A percentile compares a stretch with the other conserved stretches of the same genome.
phyloP scores from a whole-genome alignment of 768 basidiomycete species.

The Obba rivulosa region DNA sequence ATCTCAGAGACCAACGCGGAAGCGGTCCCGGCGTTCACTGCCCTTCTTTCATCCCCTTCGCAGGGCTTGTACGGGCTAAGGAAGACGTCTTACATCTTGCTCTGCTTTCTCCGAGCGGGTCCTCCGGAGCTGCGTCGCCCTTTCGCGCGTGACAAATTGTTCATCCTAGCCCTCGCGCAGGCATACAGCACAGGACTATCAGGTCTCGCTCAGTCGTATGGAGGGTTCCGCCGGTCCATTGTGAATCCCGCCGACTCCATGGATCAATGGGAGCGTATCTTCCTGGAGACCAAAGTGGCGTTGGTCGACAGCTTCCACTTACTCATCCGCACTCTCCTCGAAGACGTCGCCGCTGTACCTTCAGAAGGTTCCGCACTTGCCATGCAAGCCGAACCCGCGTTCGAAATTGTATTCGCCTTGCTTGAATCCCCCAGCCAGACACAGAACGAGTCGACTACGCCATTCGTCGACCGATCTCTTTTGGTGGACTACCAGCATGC shows the following conservation, averaged over 20 bases:
- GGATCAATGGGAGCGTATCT: conserved; percentile 67
- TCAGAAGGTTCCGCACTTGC: conserved; percentile 39
- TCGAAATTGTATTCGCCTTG: conserved; percentile 56
- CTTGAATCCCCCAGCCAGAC: conserved; percentile 39
- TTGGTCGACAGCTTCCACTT: conserved; percentile 67
- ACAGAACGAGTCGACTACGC: conserved; percentile 6
- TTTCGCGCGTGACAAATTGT: conserved; percentile 47
- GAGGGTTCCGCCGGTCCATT: conserved; percentile 36
- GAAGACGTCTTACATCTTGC: conserved; percentile 54
- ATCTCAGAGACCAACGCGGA: conserved; percentile 32
- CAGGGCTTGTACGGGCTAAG: conserved; percentile 59
- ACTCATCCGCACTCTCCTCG: conserved; percentile 42
- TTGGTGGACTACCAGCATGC: conserved; percentile 69
- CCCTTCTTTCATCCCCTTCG: conserved; percentile 37
- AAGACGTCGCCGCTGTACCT: conserved; percentile 34
- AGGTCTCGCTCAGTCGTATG: conserved; percentile 53
- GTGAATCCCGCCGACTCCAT: conserved; percentile 12
- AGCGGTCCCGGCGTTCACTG: conserved; percentile 52
- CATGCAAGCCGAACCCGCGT: conserved; percentile 44
- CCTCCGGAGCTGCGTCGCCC: conserved; percentile 43
- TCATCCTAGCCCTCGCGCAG: conserved; percentile 51
- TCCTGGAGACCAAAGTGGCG: conserved; percentile 69
- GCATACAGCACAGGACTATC: conserved; percentile 58
- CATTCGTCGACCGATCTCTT: conserved; percentile 62
- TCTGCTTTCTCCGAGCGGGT: conserved; percentile 46